Conservation (phyloP, 257 asterid species). For the Cruciata laevipes region DNA sequence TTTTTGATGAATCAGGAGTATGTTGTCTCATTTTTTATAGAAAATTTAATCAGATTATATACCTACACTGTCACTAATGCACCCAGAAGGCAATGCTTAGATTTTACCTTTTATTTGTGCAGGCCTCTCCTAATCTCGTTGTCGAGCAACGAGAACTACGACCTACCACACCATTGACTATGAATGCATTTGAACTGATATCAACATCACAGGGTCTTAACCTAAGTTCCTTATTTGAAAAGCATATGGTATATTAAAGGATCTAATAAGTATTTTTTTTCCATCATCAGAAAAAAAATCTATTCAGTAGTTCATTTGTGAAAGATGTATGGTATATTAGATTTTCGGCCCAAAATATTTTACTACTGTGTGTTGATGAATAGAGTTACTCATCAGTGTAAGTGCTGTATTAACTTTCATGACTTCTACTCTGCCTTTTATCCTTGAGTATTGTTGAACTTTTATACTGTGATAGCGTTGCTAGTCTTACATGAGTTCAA, state of each 20-base stretch:
- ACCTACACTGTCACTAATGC: not conserved
- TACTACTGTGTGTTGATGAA: not conserved
- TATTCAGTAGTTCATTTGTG: not conserved
- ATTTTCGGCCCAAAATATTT: not conserved
- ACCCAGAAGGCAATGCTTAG: not conserved
- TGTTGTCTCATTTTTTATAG: conserved; percentile 18
- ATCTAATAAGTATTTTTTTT: not conserved
- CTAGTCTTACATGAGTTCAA: not conserved
- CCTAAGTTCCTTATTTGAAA: conserved; percentile 80
- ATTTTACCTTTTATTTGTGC: not conserved
- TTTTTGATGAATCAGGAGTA: conserved; percentile 60
- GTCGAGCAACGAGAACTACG: conserved; percentile 78
- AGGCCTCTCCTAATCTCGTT: conserved; percentile 72
- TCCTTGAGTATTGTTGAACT: not conserved
- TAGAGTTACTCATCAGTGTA: not conserved
- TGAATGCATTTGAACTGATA: conserved; percentile 96
- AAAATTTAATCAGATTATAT: not conserved
- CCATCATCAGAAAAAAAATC: too few relatives aligned
- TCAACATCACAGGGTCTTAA: conserved; percentile 97
- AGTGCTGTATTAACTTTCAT: not conserved
- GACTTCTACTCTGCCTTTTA: not conserved
- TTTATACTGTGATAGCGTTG: not conserved
- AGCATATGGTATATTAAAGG: conserved; percentile 59
- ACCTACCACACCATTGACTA: conserved; percentile 56
- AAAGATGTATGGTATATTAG: not conserved